A percentile compares a stretch with the other conserved stretches of the same genome.
These are phyloP conservation scores for Pezicula carpinea DNA, from an alignment of 2,329 filamentous ascomycete species.

Conservation along the genomic window DNA sequence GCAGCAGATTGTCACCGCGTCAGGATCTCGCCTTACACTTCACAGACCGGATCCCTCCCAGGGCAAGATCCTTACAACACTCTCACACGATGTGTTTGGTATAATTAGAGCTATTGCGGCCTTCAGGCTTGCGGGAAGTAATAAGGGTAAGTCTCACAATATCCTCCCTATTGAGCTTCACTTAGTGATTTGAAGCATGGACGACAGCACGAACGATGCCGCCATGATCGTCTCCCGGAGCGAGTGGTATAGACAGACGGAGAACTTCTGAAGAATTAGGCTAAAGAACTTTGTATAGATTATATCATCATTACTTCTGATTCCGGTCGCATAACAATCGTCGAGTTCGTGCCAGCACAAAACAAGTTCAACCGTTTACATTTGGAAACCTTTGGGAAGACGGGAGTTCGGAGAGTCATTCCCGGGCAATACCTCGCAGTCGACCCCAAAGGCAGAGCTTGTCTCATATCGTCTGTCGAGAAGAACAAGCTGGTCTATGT, in stretches of 20 bases:
- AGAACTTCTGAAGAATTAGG: slow-evolving; percentile 12
- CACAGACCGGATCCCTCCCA: slow-evolving; percentile 80
- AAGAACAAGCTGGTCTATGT: slow-evolving; percentile 99
- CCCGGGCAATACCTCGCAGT: slow-evolving; percentile 95
- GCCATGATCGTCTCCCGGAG: slow-evolving; percentile 19
- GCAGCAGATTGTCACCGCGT: slow-evolving; percentile 93
- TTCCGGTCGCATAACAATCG: slow-evolving; percentile 88
- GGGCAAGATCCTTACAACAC: slow-evolving; percentile 78
- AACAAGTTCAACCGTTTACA: slow-evolving; percentile 88
- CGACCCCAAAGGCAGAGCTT: slow-evolving; percentile 93
- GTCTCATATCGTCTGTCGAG: slow-evolving; percentile 88
- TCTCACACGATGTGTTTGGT: slow-evolving; percentile 92
- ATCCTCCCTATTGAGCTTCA: slow-evolving; percentile 45
- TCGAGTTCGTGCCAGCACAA: slow-evolving; percentile 83
- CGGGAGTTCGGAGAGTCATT: slow-evolving; percentile 85
- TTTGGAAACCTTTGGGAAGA: slow-evolving; percentile 97
- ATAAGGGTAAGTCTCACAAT: slow-evolving; percentile 73
- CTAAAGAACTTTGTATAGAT: slow-evolving; percentile 52
- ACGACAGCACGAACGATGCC: slow-evolving; percentile 40
- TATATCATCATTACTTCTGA: slow-evolving; percentile 94
- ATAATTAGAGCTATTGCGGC: slow-evolving; percentile 87
- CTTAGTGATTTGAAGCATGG: slow-evolving; percentile 68
- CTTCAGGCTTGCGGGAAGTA: slow-evolving; percentile 89
- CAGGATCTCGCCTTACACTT: slow-evolving; percentile 83
- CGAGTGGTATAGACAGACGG: slow-evolving; percentile 10